Conservation (phyloP, 2,329 filamentous ascomycete genomes). For the Penicillium sp. region DNA sequence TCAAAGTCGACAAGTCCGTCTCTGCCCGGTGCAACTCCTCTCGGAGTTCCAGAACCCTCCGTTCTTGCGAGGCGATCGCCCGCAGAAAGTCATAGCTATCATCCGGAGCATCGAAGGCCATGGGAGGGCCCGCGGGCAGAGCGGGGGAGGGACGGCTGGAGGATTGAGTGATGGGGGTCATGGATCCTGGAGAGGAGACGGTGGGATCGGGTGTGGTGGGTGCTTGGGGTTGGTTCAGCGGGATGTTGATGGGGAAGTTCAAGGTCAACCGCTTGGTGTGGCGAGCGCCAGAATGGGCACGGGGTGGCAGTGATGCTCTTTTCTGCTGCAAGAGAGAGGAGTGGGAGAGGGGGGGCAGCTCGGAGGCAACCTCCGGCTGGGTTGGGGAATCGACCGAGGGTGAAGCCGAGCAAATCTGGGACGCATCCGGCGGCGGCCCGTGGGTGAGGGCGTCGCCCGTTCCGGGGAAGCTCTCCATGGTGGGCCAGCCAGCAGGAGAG, state of each 20-base stretch:
- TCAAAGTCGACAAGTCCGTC: slow-evolving; percentile 68
- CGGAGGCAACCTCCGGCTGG: slow-evolving; percentile 18
- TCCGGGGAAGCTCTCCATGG: slow-evolving; percentile 36
- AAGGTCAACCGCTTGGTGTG: slow-evolving; percentile 48
- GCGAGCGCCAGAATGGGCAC: slow-evolving; percentile 36
- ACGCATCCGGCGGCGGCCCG: slow-evolving; percentile 32
- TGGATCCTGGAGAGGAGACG: slow-evolving; percentile 30
- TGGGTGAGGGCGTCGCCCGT: slow-evolving; percentile 26
- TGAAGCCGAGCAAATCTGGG: slow-evolving; percentile 21
- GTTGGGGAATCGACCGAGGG: slow-evolving; percentile 8
- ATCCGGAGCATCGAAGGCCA: slow-evolving; percentile 34
- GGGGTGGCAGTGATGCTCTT: slow-evolving; percentile 34
- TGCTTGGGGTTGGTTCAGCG: slow-evolving; percentile 21
- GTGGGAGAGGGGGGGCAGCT: slow-evolving; percentile 16
- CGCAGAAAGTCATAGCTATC: slow-evolving; percentile 72
- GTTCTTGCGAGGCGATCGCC: slow-evolving; percentile 86
- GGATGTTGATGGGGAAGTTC: slow-evolving; percentile 48
- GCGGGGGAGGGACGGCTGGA: slow-evolving; percentile 34
- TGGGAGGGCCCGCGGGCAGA: slow-evolving; percentile 26
- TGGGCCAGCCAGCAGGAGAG: slow-evolving; percentile 30
- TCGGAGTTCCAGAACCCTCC: slow-evolving; percentile 81
- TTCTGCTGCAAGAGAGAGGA: slow-evolving; percentile 27
- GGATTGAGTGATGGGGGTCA: slow-evolving; percentile 34
- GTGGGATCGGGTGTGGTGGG: slow-evolving; percentile 23
- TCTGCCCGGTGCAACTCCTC: slow-evolving; percentile 88